These are phyloP conservation scores for Amanita polypyramis DNA, from an alignment of 768 basidiomycete genomes.

Conservation along the genomic window DNA sequence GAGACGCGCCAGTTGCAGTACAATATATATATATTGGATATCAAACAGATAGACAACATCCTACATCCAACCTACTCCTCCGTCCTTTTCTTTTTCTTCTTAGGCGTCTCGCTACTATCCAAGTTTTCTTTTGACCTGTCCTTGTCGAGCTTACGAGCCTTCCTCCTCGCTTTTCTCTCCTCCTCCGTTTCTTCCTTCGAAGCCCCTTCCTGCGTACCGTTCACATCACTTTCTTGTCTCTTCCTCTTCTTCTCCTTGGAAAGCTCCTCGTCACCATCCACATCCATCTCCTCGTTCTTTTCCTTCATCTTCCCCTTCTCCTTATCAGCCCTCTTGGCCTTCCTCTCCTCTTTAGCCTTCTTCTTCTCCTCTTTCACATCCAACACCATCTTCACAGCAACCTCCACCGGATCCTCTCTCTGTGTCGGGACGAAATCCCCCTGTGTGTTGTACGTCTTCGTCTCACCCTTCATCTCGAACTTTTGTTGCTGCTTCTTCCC, in stretches of 20 bases:
- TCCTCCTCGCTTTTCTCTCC: slow-evolving; percentile 72
- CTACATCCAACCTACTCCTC: slow-evolving; percentile 16
- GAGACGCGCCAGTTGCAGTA: no score
- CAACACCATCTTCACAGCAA: slow-evolving; percentile 61
- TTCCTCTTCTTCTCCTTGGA: slow-evolving; percentile 25
- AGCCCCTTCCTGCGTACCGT: slow-evolving; percentile 24
- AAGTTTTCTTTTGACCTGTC: slow-evolving; percentile 30
- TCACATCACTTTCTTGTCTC: slow-evolving; percentile 46
- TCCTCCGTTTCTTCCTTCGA: slow-evolving; percentile 76
- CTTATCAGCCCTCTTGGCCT: slow-evolving; percentile 57
- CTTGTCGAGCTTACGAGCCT: slow-evolving; percentile 73
- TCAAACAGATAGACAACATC: no score
- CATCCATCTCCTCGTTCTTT: slow-evolving; percentile 29
- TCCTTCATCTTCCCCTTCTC: slow-evolving; percentile 25
- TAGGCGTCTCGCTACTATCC: slow-evolving; percentile 12
- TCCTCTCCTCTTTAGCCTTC: slow-evolving; percentile 68
- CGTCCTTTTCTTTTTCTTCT: slow-evolving; percentile 53
- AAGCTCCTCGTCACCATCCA: slow-evolving; percentile 30
- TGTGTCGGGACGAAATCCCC: slow-evolving; percentile 89
- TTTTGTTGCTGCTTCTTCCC: slow-evolving; percentile 60
- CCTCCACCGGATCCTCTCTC: slow-evolving; percentile 63
- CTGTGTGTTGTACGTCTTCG: slow-evolving; percentile 76
- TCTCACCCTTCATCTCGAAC: slow-evolving; percentile 74
- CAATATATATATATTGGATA: no score
- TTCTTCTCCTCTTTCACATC: slow-evolving; percentile 87